phyloP scores from a whole-genome alignment of 2,329 filamentous ascomycete species.

The Fusarium sp. region DNA sequence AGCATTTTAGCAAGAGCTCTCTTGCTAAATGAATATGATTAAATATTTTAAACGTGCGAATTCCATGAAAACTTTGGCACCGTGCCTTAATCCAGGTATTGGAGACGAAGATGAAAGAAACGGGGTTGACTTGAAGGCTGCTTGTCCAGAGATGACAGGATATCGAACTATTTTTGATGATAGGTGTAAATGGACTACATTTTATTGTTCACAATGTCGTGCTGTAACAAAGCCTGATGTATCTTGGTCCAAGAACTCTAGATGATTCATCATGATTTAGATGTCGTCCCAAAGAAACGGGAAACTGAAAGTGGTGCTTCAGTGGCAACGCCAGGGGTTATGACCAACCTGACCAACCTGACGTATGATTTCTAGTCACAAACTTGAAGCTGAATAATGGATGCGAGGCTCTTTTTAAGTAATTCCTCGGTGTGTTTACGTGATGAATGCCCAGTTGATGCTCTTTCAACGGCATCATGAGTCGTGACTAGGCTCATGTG shows the following conservation, averaged over 20 bases:
- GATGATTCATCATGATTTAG: not conserved
- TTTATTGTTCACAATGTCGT: not conserved
- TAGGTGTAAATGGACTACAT: rapidly evolving
- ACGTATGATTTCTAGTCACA: not conserved
- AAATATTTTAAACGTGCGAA: not conserved
- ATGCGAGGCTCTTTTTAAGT: not conserved
- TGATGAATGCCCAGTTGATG: not conserved
- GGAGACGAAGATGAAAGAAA: not conserved
- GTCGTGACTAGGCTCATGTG: not conserved
- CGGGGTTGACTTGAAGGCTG: not conserved
- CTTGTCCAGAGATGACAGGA: not conserved
- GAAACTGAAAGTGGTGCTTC: not conserved
- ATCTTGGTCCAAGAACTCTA: not conserved
- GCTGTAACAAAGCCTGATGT: not conserved
- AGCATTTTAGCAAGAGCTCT: no score
- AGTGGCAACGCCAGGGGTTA: not conserved
- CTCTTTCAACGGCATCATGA: not conserved
- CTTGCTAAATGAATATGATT: no score
- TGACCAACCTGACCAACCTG: rapidly evolving
- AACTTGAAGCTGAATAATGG: not conserved
- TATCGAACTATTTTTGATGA: not conserved
- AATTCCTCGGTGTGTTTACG: not conserved
- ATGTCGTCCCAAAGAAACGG: not conserved
- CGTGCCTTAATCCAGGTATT: not conserved
- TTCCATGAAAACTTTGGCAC: not conserved